phyloP scores from a whole-genome alignment of 768 basidiomycete genomes.

The Phanerochaete sordida region DNA sequence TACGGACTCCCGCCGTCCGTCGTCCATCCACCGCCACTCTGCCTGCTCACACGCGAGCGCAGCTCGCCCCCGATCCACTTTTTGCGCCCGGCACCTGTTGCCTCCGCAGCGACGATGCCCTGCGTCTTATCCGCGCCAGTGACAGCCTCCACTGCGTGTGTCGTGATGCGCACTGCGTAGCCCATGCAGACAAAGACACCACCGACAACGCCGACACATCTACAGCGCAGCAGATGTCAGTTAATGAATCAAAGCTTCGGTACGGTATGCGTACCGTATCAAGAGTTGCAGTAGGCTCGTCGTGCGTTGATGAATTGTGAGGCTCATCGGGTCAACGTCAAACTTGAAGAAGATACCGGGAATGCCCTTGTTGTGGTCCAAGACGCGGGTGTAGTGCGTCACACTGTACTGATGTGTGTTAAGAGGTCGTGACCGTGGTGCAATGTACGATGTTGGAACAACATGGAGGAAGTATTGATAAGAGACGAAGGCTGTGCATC shows the following conservation, averaged over 20 bases:
- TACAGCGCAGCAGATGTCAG: conserved; percentile 14
- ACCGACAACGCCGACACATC: conserved; percentile 89
- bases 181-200: conserved; percentile 86
- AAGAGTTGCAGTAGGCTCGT: conserved; percentile 77
- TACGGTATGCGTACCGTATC: conserved; percentile 46
- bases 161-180: conserved; percentile 57
- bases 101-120: conserved; percentile 61
- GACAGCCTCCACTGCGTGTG: conserved; percentile 65
- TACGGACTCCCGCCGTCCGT: conserved; percentile 49
- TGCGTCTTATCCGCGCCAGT: conserved; percentile 48
- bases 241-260: not conserved
- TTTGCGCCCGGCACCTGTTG: conserved; percentile 54
- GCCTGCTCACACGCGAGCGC: conserved; percentile 57
- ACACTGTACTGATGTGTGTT: conserved; percentile 90
- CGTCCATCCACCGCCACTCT: conserved; percentile 53
- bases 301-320: conserved; percentile 87
- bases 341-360: conserved; percentile 99
- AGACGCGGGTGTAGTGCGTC: conserved; percentile 80
- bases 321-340: conserved; percentile 85
- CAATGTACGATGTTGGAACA: conserved; percentile 92
- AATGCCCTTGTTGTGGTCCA: conserved; percentile 73
- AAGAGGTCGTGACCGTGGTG: conserved; percentile 61
- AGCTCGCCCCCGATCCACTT: conserved; percentile 71
- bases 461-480: conserved; percentile 96
- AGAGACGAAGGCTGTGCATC: conserved; percentile 67